Evolutionary conservation across 352 stramenopile species (phyloP).

Genomic region (Phytophthora fragariaefolia): DNA sequence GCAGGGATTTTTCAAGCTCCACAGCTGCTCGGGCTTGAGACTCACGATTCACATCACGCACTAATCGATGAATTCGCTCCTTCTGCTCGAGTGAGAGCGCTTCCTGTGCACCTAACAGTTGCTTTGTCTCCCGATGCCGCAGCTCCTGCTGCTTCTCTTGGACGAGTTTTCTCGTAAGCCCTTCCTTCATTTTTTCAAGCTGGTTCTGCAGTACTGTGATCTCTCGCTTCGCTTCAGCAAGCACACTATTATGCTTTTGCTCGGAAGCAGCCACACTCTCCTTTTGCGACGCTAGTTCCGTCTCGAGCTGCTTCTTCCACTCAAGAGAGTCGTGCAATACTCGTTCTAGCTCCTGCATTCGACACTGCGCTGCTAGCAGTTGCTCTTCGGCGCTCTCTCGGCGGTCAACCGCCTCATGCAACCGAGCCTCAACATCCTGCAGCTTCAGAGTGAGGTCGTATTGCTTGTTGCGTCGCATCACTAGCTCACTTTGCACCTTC

Average conservation of each 20-base stretch:
- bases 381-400: constrained; percentile 56
- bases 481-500: constrained; percentile 70
- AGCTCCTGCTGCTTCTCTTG: constrained; percentile 54
- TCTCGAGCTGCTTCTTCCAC: constrained; percentile 60
- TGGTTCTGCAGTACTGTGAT: constrained; percentile 44
- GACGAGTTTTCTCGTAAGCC: constrained; percentile 35
- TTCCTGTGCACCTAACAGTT: constrained; percentile 42
- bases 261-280: neutral
- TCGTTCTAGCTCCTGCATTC: constrained; percentile 71
- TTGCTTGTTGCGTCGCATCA: constrained; percentile 77
- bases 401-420: constrained; percentile 48
- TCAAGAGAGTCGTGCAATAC: constrained; percentile 60
- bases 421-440: constrained; percentile 59
- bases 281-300: constrained; percentile 33
- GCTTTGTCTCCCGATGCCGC: constrained; percentile 45
- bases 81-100: constrained; percentile 52
- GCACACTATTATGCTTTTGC: constrained; percentile 20
- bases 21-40: constrained; percentile 52
- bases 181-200: constrained; percentile 54
- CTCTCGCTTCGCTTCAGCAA: constrained; percentile 37
- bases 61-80: constrained; percentile 60
- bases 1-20: constrained; percentile 53
- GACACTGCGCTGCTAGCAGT: constrained; percentile 45
- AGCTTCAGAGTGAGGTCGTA: constrained; percentile 81
- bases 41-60: constrained; percentile 58